Conservation (phyloP, 2,329 filamentous ascomycete genomes). For the Ceratocystis alfenasii region DNA sequence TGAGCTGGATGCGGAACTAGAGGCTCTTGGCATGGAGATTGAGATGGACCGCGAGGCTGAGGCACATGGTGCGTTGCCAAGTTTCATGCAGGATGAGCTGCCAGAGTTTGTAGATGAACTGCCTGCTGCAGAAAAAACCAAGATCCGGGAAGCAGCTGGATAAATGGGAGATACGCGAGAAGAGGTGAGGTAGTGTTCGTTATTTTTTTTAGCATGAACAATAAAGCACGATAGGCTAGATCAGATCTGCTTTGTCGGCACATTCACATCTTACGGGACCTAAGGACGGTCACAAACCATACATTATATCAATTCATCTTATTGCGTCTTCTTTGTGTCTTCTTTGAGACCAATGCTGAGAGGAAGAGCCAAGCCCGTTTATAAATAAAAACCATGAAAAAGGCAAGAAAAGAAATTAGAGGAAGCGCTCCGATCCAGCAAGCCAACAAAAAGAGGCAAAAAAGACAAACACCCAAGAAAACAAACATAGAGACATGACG, state of each 20-base stretch:
- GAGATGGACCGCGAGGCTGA: slow-evolving; percentile 64
- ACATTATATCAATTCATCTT: not conserved
- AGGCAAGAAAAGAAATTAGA: not conserved
- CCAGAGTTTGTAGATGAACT: slow-evolving; percentile 90
- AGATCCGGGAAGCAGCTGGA: slow-evolving; percentile 70
- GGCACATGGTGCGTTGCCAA: slow-evolving; percentile 51
- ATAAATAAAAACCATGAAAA: not conserved
- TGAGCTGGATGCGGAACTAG: slow-evolving; percentile 89
- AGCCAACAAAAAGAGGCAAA: slow-evolving; percentile 8
- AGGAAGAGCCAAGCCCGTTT: not conserved
- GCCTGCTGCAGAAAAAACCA: slow-evolving; percentile 57
- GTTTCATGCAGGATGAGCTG: slow-evolving; percentile 79
- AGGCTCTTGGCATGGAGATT: slow-evolving; percentile 88
- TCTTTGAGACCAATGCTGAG: not conserved
- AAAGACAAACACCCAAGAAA: not conserved
- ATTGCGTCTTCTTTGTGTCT: not conserved
- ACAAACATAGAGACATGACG: not conserved
- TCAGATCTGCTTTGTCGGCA: not conserved
- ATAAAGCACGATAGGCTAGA: no score
- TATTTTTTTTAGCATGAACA: not conserved
- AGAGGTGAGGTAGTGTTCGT: not conserved
- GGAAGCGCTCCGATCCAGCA: slow-evolving; percentile 2
- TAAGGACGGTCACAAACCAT: not conserved
- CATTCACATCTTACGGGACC: not conserved
- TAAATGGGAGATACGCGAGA: slow-evolving; percentile 26